Evolutionary conservation across 2,329 filamentous ascomycete genomes (phyloP).

Genomic region (Aspergillus melleus): DNA sequence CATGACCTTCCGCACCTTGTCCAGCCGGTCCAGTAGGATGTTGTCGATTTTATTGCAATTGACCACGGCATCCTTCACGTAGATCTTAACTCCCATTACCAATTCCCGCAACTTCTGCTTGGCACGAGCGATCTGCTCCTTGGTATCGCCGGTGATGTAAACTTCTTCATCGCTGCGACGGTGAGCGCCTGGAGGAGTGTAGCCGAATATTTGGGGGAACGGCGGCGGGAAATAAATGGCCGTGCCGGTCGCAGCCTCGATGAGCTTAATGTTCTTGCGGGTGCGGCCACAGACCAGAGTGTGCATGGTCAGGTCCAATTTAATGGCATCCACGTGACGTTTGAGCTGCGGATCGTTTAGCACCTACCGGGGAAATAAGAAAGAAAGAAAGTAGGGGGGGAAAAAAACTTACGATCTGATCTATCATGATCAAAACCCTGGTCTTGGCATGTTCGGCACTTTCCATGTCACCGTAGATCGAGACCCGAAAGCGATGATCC

Average conservation of each 20-base stretch:
- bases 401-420: conserved; percentile 69
- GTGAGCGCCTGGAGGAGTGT: conserved; percentile 77
- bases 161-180: conserved; percentile 85
- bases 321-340: conserved; percentile 70
- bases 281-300: conserved; percentile 90
- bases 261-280: conserved; percentile 95
- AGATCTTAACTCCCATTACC: conserved; percentile 75
- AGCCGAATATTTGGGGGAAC: conserved; percentile 88
- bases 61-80: conserved; percentile 88
- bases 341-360: conserved; percentile 45
- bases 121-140: conserved; percentile 79
- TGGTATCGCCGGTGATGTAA: conserved; percentile 88
- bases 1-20: conserved; percentile 97
- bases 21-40: conserved; percentile 83
- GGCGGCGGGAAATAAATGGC: conserved; percentile 97
- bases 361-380: conserved; percentile 7
- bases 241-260: conserved; percentile 92
- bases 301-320: conserved; percentile 83
- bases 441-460: conserved; percentile 97
- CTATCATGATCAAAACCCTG: conserved; percentile 92
- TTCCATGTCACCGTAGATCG: conserved; percentile 93
- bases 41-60: conserved; percentile 92
- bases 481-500: conserved; percentile 86
- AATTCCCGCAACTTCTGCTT: conserved; percentile 91
- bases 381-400: conserved; percentile 1